Conservation (phyloP, 148 eudicot genomes). For the Simmondsia chinensis region DNA sequence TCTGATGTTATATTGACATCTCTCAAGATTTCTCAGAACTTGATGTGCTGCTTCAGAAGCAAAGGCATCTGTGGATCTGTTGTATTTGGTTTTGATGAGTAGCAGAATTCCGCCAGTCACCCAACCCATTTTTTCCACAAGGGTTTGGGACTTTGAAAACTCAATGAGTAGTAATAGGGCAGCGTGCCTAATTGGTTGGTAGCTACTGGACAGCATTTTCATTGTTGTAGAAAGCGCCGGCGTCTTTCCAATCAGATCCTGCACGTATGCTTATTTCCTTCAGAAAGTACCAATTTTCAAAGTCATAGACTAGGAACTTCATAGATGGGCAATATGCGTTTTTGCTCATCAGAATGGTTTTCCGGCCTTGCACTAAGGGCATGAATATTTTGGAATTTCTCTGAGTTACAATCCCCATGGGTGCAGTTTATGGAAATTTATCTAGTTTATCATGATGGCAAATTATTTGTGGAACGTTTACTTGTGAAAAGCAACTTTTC, state of each 20-base stretch:
- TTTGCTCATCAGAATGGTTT: too few species aligned
- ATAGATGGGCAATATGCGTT: too few species aligned
- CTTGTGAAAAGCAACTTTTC: too few species aligned
- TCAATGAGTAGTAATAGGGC: conserved; percentile 48
- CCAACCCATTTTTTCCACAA: conserved; percentile 35
- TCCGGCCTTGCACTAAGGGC: too few species aligned
- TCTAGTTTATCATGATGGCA: too few species aligned
- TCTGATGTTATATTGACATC: conserved; percentile 45
- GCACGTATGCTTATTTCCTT: conserved; percentile 3
- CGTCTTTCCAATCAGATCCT: conserved; percentile 50
- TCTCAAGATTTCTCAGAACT: conserved; percentile 55
- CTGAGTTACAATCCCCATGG: too few species aligned
- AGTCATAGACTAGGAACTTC: background rate
- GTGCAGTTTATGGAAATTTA: too few species aligned
- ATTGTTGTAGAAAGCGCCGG: conserved; percentile 37
- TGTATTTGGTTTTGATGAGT: conserved; percentile 46
- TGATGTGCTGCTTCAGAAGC: conserved; percentile 52
- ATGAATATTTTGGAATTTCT: too few species aligned
- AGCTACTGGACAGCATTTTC: conserved; percentile 59
- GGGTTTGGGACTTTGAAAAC: conserved; percentile 37
- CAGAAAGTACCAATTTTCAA: background rate
- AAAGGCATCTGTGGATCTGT: conserved; percentile 34
- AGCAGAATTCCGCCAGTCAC: conserved; percentile 49
- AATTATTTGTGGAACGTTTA: too few species aligned
- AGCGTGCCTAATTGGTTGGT: conserved; percentile 52